phyloP scores from a whole-genome alignment of 768 basidiomycete species.

The Tricholoma sp. region DNA sequence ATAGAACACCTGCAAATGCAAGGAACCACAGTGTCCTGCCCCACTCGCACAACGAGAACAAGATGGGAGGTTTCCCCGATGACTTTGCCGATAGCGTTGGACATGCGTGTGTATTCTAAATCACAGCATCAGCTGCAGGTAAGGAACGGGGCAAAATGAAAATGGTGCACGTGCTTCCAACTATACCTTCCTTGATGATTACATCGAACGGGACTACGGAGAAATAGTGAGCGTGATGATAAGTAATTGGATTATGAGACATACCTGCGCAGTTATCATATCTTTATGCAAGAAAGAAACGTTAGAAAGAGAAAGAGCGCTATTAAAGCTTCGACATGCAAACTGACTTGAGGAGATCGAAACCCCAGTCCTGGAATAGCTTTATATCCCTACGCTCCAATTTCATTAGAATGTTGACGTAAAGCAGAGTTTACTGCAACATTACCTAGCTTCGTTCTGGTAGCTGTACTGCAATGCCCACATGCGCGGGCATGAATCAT shows the following conservation, averaged over 20 bases:
- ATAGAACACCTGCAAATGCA: not conserved
- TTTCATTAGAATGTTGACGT: too few species aligned
- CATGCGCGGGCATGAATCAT: too few species aligned
- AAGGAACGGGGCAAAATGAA: too few species aligned
- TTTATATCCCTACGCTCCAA: constrained; percentile 53
- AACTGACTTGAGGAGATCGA: constrained; percentile 61
- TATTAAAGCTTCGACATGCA: too few species aligned
- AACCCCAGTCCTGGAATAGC: constrained; percentile 60
- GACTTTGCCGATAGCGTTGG: constrained; percentile 47
- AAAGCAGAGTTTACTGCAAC: too few species aligned
- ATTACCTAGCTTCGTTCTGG: constrained; percentile 41
- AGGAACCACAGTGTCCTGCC: constrained; percentile 45
- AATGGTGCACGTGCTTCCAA: constrained; percentile 47
- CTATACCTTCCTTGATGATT: constrained; percentile 49
- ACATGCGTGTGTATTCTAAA: constrained; percentile 50
- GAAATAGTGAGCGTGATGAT: not conserved
- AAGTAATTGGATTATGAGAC: not conserved
- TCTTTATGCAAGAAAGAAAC: constrained; percentile 20
- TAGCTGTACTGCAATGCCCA: constrained; percentile 40
- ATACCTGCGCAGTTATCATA: constrained; percentile 56
- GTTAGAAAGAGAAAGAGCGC: too few species aligned
- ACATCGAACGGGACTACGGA: constrained; percentile 50
- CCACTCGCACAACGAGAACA: constrained; percentile 63
- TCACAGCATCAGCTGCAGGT: not conserved
- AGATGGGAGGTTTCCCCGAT: constrained; percentile 42